A percentile compares a stretch with the other conserved stretches of the same genome.
Evolutionary conservation across 495 filamentous ascomycete genomes (phyloP).

Genomic region (Poronia punctata): DNA sequence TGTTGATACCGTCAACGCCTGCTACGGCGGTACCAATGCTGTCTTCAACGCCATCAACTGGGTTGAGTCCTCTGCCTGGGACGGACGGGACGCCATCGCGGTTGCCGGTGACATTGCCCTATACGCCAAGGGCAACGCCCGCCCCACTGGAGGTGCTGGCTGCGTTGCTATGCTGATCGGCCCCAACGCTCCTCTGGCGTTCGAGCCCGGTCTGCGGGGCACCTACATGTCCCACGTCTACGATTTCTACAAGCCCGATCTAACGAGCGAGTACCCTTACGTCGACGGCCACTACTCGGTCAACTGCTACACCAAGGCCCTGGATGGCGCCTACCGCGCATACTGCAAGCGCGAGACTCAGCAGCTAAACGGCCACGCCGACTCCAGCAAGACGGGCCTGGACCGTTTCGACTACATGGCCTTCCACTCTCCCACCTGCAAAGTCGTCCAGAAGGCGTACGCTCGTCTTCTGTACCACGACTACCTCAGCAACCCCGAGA

Average conservation of each 20-base stretch:
- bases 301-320: constrained; percentile 90
- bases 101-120: constrained; percentile 96
- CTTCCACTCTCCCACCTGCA: constrained; percentile 97
- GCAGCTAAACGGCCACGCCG: constrained; percentile 53
- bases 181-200: constrained; percentile 81
- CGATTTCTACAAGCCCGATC: constrained; percentile 98
- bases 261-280: constrained; percentile 95
- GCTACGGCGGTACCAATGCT: constrained; percentile 97
- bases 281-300: constrained; percentile 96
- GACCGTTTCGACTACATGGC: constrained; percentile 94
- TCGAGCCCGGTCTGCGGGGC: constrained; percentile 88
- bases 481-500: constrained; percentile 70
- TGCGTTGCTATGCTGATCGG: constrained; percentile 92
- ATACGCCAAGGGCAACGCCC: constrained; percentile 91
- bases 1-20: constrained; percentile 93
- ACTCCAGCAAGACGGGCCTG: constrained; percentile 62
- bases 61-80: constrained; percentile 97
- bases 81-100: constrained; percentile 89
- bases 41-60: constrained; percentile 97
- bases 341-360: constrained; percentile 79
- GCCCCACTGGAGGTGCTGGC: constrained; percentile 92
- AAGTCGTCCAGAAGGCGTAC: constrained; percentile 92
- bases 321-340: constrained; percentile 92
- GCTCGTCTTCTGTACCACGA: constrained; percentile 96
- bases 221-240: constrained; percentile 92